Evolutionary conservation across 2,329 filamentous ascomycete genomes (phyloP), one percentile per base, ranked within the genome.

Genomic region (Trichoderma polysporum): DNA sequence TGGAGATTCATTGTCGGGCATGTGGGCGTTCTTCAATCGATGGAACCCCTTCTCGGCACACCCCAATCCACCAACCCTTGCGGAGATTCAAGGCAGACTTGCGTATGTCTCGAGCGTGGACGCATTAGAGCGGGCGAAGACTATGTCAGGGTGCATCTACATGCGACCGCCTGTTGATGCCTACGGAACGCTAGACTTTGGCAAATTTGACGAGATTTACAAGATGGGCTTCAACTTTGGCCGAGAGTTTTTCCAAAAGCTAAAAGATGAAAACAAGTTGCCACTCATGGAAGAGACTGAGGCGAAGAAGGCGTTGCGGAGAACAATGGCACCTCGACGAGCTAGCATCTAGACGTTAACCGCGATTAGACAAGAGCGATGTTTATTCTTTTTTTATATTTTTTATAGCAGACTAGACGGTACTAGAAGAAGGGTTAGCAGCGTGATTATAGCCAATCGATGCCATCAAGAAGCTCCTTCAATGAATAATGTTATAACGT

Each of bases 171-270:
- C 95, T 0, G 91, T 99, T 69, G 95, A 98, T 75, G 85, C 88
- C 1, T 99, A 97, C 73, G 95, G 94, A 4, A 99, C 95, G 1
- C 82, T 99, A 33, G 95, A 99, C 67, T 99, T 99, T 82, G 92
- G 89, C 69, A 97, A 97, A 78, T 99, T 99, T 78, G 94, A 98
- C 74, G 96, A 99, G 83, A 94, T 99, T 63, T 97, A 96, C 74
- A 85, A 91, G 71, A 85, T 97, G 12, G 96, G 95, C 1, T 97
- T 97, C 79, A 85, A 86, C 64, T 99, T 90, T 75, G 95, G 93
- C 4, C 90, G 91, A 76, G 88, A 92, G 63, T 97, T 90, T 76
- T 78, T 99, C 70, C 87, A 88, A 62, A 85, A 89, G 72, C 81
- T 98, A 76, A 89, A 89, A 75, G 91, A 91, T 45, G 85, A 96